Conservation (phyloP, 148 eudicot genomes). For the Selenicereus undatus region DNA sequence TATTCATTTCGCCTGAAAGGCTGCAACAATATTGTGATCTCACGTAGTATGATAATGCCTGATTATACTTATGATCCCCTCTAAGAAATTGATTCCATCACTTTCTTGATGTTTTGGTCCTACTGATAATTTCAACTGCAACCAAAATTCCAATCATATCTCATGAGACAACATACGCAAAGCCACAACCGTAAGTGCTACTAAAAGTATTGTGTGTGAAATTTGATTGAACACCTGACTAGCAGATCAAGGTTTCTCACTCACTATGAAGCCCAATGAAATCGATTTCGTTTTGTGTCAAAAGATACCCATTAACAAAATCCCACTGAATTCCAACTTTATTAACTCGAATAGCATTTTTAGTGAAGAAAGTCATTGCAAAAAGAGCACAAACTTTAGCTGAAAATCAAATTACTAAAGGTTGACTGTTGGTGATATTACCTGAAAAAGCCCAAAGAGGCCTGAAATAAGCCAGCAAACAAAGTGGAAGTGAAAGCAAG, state of each 20-base stretch:
- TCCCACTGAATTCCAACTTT: constrained; percentile 11
- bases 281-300: constrained; percentile 6
- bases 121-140: not conserved
- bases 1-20: not conserved
- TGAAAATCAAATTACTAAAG: not conserved
- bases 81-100: too few relatives aligned
- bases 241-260: not conserved
- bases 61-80: not conserved
- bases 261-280: not conserved
- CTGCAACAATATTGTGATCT: not conserved
- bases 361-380: not conserved
- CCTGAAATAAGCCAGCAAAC: constrained; percentile 82
- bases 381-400: not conserved
- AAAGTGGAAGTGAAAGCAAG: constrained; percentile 82
- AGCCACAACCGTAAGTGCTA: not conserved
- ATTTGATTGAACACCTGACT: constrained; percentile 6
- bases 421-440: constrained; percentile 9
- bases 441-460: constrained; percentile 81
- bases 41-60: not conserved
- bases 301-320: constrained; percentile 25
- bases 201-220: not conserved
- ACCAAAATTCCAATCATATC: not conserved
- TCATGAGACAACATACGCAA: not conserved
- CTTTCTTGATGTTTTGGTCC: not conserved
- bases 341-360: not conserved